Evolutionary conservation across 768 basidiomycete species (phyloP).

Genomic region (Leccinellum luteum): DNA sequence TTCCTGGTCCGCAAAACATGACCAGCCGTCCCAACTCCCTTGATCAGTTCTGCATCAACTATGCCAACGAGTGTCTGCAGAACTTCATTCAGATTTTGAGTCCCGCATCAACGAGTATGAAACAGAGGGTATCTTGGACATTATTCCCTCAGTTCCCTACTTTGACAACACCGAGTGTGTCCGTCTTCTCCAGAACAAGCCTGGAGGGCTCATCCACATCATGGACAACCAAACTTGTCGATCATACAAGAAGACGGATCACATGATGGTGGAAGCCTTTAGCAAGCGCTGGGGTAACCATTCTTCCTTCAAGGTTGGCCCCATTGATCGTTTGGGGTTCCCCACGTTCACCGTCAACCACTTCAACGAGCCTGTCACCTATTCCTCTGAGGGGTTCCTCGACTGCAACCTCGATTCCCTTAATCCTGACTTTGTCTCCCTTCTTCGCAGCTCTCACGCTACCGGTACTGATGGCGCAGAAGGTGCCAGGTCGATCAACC

Average conservation of each 20-base stretch:
- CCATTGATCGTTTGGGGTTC: neutral
- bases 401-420: slow-evolving; percentile 84
- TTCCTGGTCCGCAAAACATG: neutral
- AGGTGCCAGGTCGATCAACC: slow-evolving; percentile 78
- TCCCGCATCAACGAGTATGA: neutral
- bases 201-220: slow-evolving; percentile 87
- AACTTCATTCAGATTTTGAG: neutral
- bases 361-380: slow-evolving; percentile 79
- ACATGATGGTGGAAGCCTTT: slow-evolving; percentile 92
- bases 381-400: slow-evolving; percentile 84
- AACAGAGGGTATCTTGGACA: neutral
- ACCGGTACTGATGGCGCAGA: slow-evolving; percentile 48
- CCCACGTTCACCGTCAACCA: slow-evolving; percentile 66
- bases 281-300: slow-evolving; percentile 92
- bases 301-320: slow-evolving; percentile 80
- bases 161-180: slow-evolving; percentile 90
- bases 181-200: slow-evolving; percentile 76
- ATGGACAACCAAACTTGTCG: slow-evolving; percentile 93
- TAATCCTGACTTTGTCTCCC: slow-evolving; percentile 88
- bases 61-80: no score
- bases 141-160: slow-evolving; percentile 35
- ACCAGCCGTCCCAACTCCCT: no score
- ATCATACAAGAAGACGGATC: slow-evolving; percentile 73
- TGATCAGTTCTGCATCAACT: no score
- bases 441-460: slow-evolving; percentile 63